Conservation (phyloP, 2,329 filamentous ascomycete species). For the Penicillium sp. region DNA sequence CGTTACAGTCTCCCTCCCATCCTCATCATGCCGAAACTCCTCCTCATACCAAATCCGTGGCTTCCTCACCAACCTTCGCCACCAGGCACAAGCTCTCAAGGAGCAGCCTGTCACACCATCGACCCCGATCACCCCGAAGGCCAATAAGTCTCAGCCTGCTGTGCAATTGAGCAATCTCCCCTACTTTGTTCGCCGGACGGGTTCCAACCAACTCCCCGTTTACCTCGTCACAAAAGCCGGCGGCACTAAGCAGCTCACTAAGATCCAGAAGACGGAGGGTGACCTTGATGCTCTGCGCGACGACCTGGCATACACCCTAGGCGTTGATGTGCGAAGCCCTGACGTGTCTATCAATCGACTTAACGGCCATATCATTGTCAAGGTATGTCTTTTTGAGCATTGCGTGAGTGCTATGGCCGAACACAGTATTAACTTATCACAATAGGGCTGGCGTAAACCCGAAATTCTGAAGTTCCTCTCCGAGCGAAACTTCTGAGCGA, state of each 20-base stretch:
- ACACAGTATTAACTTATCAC: conserved; percentile 11
- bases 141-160: conserved; percentile 13
- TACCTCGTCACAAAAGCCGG: conserved; percentile 73
- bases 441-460: conserved; percentile 50
- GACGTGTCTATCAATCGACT: conserved; percentile 54
- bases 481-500: conserved; percentile 44
- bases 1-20: conserved; percentile 23
- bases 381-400: conserved; percentile 48
- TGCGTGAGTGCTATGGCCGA: neutral
- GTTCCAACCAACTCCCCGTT: conserved; percentile 68
- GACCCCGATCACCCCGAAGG: conserved; percentile 17
- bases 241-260: conserved; percentile 71
- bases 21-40: conserved; percentile 16
- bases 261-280: conserved; percentile 77
- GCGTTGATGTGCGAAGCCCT: conserved; percentile 47
- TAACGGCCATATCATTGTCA: conserved; percentile 73
- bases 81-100: conserved; percentile 36
- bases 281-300: conserved; percentile 61
- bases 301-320: conserved; percentile 61
- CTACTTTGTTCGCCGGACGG: conserved; percentile 72
- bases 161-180: conserved; percentile 49
- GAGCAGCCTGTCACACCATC: conserved; percentile 34
- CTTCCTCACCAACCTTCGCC: conserved; percentile 39
- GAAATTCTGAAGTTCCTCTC: conserved; percentile 50
- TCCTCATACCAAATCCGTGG: conserved; percentile 33